Base-by-base conservation (phyloP, 2,329 filamentous ascomycete species). In the Cladosporium velox region DNA sequence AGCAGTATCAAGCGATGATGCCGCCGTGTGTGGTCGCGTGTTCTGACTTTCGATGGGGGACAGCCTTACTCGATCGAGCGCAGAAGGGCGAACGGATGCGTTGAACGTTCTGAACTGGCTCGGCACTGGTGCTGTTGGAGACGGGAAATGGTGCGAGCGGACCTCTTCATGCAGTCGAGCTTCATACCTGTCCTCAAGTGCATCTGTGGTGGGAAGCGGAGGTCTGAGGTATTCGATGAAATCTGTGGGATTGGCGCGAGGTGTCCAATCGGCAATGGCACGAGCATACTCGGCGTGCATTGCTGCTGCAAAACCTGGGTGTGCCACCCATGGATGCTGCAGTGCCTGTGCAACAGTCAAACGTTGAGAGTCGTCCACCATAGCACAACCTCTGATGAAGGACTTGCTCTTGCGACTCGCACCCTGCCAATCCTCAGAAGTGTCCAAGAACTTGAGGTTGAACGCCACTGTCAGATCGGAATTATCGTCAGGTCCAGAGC, bases 251-350 rank as follows among this genome's bases (percentile, higher is more conserved):
- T 28, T 63, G 8, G 49, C 41, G 41, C 69, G 68, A 21, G 84
- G 84, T 64, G 74, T 73, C 86, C 86, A 88, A 64, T 81, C 77
- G 38, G 74, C 72, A 65, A 83, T 81, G 0, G 83, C 79, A 47
- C 80, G 78, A 65, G 79, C 61, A 69, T 88, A 88, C 3, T 85
- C 73, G 1, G 78, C 79, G 34, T 85, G 78, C 64, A 86, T 82
- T 21, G 83, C 79, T 15, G 72, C 72, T 24, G 75, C 78, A 71
- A 86, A 82, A 10, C 74, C 70, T n/a, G 77, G 74, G 70, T 85
- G 83, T 1, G 81, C 81, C 70, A 89, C 86, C 87, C 87, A 89
- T 11, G 71, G 65, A 74, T 88, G 85, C 11, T 73, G 64, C 35
- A 88, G 71, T 3, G 86, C 85, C 73, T 86, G 72, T n/a, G 80